A percentile compares a stretch with the other conserved stretches of the same genome.
phyloP scores from a whole-genome alignment of 352 stramenopile species.

The Thraustotheca clavata region DNA sequence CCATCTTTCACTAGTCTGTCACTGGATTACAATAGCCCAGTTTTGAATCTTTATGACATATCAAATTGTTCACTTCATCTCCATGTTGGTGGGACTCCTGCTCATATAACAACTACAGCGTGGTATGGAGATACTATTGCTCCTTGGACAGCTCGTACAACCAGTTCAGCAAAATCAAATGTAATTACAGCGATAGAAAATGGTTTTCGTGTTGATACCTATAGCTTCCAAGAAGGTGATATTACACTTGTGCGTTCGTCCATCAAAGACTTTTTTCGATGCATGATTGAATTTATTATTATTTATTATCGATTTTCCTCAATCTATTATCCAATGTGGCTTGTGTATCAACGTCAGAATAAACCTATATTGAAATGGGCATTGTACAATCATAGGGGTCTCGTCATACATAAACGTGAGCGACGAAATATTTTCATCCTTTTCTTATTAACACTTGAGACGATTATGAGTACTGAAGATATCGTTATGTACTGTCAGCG shows the following conservation, averaged over 20 bases:
- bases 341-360: constrained; percentile 1
- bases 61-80: neutral
- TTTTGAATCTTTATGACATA: neutral
- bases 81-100: neutral
- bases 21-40: neutral
- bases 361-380: neutral
- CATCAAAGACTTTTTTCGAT: constrained; percentile 1
- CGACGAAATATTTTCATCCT: neutral
- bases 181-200: neutral
- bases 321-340: constrained; percentile 1
- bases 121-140: constrained; percentile 9
- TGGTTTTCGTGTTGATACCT: neutral
- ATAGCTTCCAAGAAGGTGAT: neutral
- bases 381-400: neutral
- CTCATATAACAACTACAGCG: neutral
- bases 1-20: neutral
- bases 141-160: constrained; percentile 4
- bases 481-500: constrained; percentile 9
- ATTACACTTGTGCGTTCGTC: neutral
- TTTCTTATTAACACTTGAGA: neutral
- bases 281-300: neutral
- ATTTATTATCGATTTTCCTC: neutral
- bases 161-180: neutral
- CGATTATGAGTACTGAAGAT: constrained; percentile 5
- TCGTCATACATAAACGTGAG: constrained; percentile 9